Conservation (phyloP, 441 rosid genomes). For the Populus hybrid region DNA sequence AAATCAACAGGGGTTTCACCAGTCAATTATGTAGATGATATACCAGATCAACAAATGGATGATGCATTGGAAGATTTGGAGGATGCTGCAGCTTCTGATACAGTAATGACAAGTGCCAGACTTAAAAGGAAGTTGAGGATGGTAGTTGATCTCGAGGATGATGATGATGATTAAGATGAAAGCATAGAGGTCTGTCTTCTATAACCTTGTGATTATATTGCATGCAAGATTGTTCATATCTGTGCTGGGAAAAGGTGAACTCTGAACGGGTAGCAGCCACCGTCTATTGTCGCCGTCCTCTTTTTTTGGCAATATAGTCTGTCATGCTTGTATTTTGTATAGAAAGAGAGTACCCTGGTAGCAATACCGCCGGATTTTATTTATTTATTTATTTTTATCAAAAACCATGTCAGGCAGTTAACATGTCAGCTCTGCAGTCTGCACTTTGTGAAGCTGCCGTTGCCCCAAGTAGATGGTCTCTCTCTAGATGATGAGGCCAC, state of each 20-base stretch:
- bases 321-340: neutral
- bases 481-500: no score
- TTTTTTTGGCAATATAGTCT: neutral
- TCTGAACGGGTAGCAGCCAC: neutral
- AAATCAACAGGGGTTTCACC: slow-evolving; percentile 27
- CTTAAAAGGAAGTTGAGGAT: slow-evolving; percentile 62
- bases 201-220: neutral
- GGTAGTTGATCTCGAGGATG: slow-evolving; percentile 64
- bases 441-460: no score
- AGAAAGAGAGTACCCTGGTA: neutral
- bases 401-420: no score
- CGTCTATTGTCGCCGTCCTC: neutral
- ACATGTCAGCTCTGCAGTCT: no score
- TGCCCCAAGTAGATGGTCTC: no score
- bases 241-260: neutral
- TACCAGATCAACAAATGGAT: slow-evolving; percentile 30
- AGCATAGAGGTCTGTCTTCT: neutral
- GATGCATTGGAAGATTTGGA: slow-evolving; percentile 48
- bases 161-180: slow-evolving; percentile 28
- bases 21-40: slow-evolving; percentile 22
- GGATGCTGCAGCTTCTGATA: slow-evolving; percentile 28
- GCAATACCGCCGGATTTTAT: neutral
- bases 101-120: slow-evolving; percentile 29
- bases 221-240: neutral
- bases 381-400: no score